A percentile compares a stretch with the other conserved stretches of the same genome.
Evolutionary conservation across 2,329 filamentous ascomycete genomes (phyloP).

Genomic region (Cytospora paraplurivora): DNA sequence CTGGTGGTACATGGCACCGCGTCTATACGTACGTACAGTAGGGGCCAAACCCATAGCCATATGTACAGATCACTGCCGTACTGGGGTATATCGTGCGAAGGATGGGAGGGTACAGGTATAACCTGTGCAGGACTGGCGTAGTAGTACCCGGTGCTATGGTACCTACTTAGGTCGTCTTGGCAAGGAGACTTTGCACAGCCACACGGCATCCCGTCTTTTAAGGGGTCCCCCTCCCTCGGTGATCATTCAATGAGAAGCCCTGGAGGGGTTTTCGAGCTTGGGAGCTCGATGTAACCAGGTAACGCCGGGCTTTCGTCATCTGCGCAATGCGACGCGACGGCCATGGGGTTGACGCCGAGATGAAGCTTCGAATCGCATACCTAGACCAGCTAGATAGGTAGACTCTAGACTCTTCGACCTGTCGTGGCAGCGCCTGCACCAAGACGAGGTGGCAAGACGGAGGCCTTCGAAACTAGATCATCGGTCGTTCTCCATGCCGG

Average conservation of each 20-base stretch:
- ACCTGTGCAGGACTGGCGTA: neutral
- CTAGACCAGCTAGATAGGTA: neutral
- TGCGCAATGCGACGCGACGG: conserved; percentile 8
- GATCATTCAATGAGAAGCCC: conserved; percentile 11
- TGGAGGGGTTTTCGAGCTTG: neutral
- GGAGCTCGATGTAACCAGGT: conserved; percentile 19
- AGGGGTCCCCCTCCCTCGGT: conserved; percentile 1
- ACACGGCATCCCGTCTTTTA: conserved; percentile 14
- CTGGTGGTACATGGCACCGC: neutral
- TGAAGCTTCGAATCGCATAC: neutral
- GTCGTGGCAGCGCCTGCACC: neutral
- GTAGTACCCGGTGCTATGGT: conserved; percentile 1
- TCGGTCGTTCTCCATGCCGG: neutral
- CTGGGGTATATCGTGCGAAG: neutral
- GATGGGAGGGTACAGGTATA: neutral
- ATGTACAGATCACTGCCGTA: neutral
- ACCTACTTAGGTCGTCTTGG: conserved; percentile 1
- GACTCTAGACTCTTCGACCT: too few relatives aligned
- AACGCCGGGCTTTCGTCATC: conserved; percentile 15
- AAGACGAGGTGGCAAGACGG: neutral
- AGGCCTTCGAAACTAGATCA: neutral
- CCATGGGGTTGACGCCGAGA: conserved; percentile 10
- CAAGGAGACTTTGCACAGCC: conserved; percentile 20
- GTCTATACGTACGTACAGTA: neutral
- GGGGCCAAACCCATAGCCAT: neutral